Evolutionary conservation across 1,139 yeast species (phyloP).

Genomic region (Ogataea hybrid): DNA sequence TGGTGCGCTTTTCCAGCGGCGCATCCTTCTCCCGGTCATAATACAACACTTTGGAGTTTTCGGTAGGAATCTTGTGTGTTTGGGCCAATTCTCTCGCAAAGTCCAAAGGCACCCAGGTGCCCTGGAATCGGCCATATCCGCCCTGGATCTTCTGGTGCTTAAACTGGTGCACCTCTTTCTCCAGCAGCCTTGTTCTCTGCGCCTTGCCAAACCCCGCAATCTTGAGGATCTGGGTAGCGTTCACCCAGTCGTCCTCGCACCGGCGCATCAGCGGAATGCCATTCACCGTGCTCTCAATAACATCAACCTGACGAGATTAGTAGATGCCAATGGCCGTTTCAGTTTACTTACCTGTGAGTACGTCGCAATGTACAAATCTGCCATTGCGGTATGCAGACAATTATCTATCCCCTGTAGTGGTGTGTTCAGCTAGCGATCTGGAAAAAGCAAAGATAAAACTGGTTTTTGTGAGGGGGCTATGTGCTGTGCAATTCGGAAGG

Average conservation of each 20-base stretch:
- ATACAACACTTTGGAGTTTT: conserved; percentile 39
- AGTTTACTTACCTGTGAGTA: conserved; percentile 27
- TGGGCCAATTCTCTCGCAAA: conserved; percentile 48
- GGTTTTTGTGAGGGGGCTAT: neutral
- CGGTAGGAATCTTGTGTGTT: conserved; percentile 43
- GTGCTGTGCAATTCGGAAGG: too few relatives aligned
- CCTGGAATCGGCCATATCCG: conserved; percentile 63
- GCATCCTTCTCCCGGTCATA: conserved; percentile 30
- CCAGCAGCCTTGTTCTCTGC: conserved; percentile 55
- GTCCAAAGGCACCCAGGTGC: conserved; percentile 58
- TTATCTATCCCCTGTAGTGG: too few relatives aligned
- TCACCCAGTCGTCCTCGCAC: conserved; percentile 36
- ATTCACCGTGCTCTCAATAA: conserved; percentile 31
- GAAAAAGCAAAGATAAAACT: neutral
- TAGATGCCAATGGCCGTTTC: neutral
- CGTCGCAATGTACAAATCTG: conserved; percentile 28
- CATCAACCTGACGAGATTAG: conserved; percentile 28
- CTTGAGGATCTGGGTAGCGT: conserved; percentile 58
- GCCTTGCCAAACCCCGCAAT: conserved; percentile 62
- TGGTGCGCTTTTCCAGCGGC: conserved; percentile 26
- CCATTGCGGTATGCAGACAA: conserved; percentile 13
- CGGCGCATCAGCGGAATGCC: conserved; percentile 35
- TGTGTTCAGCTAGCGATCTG: too few relatives aligned
- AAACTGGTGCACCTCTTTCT: conserved; percentile 56
- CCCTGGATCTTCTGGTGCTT: conserved; percentile 62